Conservation (phyloP, 768 basidiomycete species). For the Filobasidium floriforme region DNA sequence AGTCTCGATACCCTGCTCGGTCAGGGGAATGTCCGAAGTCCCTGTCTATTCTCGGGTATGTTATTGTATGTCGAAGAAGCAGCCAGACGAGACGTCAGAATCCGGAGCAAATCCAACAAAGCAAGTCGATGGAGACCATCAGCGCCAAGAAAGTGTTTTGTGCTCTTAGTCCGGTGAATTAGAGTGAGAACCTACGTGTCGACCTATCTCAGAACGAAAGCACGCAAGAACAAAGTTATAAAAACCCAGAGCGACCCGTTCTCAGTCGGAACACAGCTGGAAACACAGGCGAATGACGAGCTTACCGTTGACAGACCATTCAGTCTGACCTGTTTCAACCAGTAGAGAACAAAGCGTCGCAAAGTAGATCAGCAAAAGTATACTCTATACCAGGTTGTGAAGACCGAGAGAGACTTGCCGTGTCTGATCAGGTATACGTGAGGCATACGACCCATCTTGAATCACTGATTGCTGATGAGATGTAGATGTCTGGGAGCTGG, state of each 20-base stretch:
- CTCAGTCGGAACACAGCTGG: too few relatives aligned
- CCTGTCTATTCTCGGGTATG: conserved; percentile 59
- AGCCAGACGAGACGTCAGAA: too few relatives aligned
- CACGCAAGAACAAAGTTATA: too few relatives aligned
- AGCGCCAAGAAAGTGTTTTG: too few relatives aligned
- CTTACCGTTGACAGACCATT: conserved; percentile 86
- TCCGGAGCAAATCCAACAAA: too few relatives aligned
- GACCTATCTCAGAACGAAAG: conserved; percentile 21
- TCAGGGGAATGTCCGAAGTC: conserved; percentile 77
- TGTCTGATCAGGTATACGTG: conserved; percentile 74
- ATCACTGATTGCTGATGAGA: too few relatives aligned
- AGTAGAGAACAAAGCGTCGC: not conserved
- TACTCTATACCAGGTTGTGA: not conserved
- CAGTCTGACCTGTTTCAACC: conserved; percentile 65
- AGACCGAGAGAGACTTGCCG: conserved; percentile 48
- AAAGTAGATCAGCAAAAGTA: not conserved
- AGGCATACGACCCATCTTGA: conserved; percentile 52
- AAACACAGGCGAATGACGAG: too few relatives aligned
- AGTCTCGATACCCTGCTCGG: conserved; percentile 63
- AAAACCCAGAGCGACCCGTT: too few relatives aligned
- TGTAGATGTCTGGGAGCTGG: too few relatives aligned
- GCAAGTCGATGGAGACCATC: too few relatives aligned
- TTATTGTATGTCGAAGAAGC: not conserved
- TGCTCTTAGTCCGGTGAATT: too few relatives aligned
- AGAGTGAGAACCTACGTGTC: conserved; percentile 8